Base-by-base conservation (phyloP, 768 basidiomycete species). In the Boletus tylopilopsis region DNA sequence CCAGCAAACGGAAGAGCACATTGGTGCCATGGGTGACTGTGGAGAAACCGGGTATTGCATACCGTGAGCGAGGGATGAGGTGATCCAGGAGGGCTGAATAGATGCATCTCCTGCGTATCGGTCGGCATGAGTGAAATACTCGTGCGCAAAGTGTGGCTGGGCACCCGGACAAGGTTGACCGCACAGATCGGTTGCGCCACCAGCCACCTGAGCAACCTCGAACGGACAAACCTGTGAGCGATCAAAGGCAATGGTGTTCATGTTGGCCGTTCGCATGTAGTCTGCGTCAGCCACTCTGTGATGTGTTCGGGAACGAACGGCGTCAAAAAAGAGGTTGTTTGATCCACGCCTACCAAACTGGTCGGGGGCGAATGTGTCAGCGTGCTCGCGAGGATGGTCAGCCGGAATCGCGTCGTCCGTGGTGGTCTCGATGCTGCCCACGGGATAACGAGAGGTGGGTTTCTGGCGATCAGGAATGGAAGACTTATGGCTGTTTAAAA, bases 321-420 rank as follows among this genome's bases (percentile, higher is more conserved):
- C 64, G 64, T 72, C 75, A 53, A 73, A 74, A 45, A 70, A 59
- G 15, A 71, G 54, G 45, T 71, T 67, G 51, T 72, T 73, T 40
- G 69, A 68, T 37, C 58, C 63, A 32, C 65, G 70, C 36, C 70
- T 64, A 34, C 64, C 66, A 44, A 55, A 56, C 35, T 66, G 66
- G 57, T 57, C 62, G 33, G 54, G 16, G 42, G 37, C 9, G 15
- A 52, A 48, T 16, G 50, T n/a, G 22, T 50, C 46, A 36, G 41
- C n/a, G 37, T 57, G 45, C 32, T 50, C 53, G 48, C 55, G 41
- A 19, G 51, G 47, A 35, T 52, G 53, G 42, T 64, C 59, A 18
- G 41, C 25, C 10, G 57, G 24, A 37, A 50, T 38, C 9, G 44
- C 19, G 32, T 61, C 44, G 53, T 55, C 51, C 38, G 56, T 24